Evolutionary conservation across 2,329 filamentous ascomycete genomes (phyloP).

Genomic region (Pestalotiopsis sp.): DNA sequence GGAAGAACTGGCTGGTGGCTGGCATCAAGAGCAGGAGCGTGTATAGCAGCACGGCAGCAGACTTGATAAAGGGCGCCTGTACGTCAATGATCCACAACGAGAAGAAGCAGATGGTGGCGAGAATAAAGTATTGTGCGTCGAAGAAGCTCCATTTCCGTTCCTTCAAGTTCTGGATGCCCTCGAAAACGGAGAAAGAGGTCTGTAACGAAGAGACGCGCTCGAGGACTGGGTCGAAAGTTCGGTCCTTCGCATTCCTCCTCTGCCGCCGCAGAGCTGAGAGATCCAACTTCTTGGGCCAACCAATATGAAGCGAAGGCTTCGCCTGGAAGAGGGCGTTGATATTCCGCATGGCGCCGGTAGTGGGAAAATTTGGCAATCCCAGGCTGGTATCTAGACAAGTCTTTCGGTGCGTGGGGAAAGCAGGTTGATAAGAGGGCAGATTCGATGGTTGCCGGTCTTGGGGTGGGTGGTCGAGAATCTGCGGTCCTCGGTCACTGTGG

Average conservation of each 20-base stretch:
- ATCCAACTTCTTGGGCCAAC: constrained; percentile 15
- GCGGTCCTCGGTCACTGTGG: background rate
- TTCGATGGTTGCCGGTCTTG: background rate
- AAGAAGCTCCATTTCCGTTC: constrained; percentile 80
- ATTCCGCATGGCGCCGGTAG: constrained; percentile 1
- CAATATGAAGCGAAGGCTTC: constrained; percentile 13
- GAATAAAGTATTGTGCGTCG: constrained; percentile 82
- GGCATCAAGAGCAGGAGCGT: constrained; percentile 77
- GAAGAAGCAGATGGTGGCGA: constrained; percentile 78
- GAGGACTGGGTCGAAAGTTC: constrained; percentile 8
- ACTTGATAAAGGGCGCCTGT: constrained; percentile 78
- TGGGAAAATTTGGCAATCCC: background rate
- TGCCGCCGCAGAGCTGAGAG: constrained; percentile 12
- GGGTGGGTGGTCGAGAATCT: background rate
- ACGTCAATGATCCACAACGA: constrained; percentile 78
- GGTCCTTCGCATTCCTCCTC: constrained; percentile 13
- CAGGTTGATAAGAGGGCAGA: background rate
- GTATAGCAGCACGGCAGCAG: constrained; percentile 68
- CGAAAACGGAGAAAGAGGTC: constrained; percentile 79
- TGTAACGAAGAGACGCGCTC: constrained; percentile 76
- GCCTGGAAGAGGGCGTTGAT: constrained; percentile 14
- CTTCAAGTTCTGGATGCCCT: constrained; percentile 76
- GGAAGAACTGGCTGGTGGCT: constrained; percentile 85
- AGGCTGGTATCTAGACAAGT: background rate
- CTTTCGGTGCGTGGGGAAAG: background rate